Conservation (phyloP, 23 red algal genomes). For the Gracilaria gracilis region DNA sequence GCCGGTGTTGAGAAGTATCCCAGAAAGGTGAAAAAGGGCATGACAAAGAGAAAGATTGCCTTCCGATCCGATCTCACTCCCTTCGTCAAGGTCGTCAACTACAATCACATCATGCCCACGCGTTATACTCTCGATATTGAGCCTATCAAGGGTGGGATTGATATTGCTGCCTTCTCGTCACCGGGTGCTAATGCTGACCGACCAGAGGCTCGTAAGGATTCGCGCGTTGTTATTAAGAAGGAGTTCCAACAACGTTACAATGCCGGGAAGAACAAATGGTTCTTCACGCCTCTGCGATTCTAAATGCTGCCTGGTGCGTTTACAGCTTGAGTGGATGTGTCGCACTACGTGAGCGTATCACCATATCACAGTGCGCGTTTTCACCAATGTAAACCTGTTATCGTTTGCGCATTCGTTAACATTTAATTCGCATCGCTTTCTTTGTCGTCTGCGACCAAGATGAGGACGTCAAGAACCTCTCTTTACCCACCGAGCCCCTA, state of each 20-base stretch:
- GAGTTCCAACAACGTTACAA: slow-evolving; percentile 86
- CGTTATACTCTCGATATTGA: slow-evolving; percentile 95
- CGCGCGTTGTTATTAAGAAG: slow-evolving; percentile 70
- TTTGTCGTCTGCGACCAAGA: neutral
- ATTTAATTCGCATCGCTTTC: neutral
- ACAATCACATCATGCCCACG: slow-evolving; percentile 98
- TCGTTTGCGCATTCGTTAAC: neutral
- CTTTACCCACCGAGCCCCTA: neutral
- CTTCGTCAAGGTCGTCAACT: slow-evolving; percentile 96
- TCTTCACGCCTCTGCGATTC: slow-evolving; percentile 94
- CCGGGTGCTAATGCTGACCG: slow-evolving; percentile 61
- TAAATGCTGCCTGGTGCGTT: slow-evolving; percentile 25
- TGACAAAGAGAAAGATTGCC: slow-evolving; percentile 89
- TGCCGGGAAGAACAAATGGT: slow-evolving; percentile 94
- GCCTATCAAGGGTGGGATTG: slow-evolving; percentile 66
- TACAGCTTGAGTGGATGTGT: neutral
- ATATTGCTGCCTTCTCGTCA: slow-evolving; percentile 68
- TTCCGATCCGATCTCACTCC: slow-evolving; percentile 76
- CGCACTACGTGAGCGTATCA: neutral
- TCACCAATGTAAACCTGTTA: neutral
- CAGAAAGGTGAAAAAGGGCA: slow-evolving; percentile 79
- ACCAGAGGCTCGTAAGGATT: slow-evolving; percentile 68
- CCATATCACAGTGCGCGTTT: neutral
- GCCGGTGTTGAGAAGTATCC: slow-evolving; percentile 94
- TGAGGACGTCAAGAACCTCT: neutral